phyloP scores from a whole-genome alignment of 2,329 filamentous ascomycete species.

The Fusarium sp. region DNA sequence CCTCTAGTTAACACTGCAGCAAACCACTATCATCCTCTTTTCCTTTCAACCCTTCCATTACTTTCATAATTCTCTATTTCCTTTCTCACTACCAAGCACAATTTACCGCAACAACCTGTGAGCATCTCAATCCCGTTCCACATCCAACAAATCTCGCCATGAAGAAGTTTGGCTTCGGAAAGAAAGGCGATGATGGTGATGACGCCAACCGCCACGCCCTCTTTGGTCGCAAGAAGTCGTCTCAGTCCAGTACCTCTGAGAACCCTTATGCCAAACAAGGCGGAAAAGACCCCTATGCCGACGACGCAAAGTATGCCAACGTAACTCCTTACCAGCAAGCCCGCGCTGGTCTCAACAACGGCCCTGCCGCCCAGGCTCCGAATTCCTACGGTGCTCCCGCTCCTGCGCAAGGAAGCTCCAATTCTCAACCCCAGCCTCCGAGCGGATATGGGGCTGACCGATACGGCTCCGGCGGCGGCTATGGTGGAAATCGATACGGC shows the following conservation, averaged over 20 bases:
- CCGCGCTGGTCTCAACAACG: constrained; percentile 47
- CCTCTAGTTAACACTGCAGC: constrained; percentile 9
- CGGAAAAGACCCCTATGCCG: constrained; percentile 63
- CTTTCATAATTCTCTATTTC: constrained; percentile 1
- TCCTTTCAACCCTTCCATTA: constrained; percentile 23
- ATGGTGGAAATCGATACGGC: constrained; percentile 64
- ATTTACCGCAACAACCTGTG: not conserved
- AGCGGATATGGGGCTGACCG: constrained; percentile 63
- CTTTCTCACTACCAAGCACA: not conserved
- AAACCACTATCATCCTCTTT: constrained; percentile 20
- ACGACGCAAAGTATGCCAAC: constrained; percentile 56
- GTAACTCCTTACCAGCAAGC: constrained; percentile 58
- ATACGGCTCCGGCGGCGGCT: constrained; percentile 59
- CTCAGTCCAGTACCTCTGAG: constrained; percentile 54
- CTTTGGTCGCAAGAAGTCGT: constrained; percentile 64
- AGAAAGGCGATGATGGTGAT: constrained; percentile 62
- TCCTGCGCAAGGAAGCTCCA: constrained; percentile 32
- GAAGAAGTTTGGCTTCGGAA: constrained; percentile 69
- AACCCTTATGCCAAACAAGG: constrained; percentile 68
- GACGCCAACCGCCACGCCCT: constrained; percentile 60
- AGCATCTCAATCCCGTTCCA: not conserved
- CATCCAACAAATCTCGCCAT: constrained; percentile 48
- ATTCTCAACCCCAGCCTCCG: constrained; percentile 38
- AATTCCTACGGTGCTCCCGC: constrained; percentile 37
- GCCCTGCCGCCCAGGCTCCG: constrained; percentile 44